Evolutionary conservation across 1,139 yeast species (phyloP).

Genomic region (Diutina mesorugosa): DNA sequence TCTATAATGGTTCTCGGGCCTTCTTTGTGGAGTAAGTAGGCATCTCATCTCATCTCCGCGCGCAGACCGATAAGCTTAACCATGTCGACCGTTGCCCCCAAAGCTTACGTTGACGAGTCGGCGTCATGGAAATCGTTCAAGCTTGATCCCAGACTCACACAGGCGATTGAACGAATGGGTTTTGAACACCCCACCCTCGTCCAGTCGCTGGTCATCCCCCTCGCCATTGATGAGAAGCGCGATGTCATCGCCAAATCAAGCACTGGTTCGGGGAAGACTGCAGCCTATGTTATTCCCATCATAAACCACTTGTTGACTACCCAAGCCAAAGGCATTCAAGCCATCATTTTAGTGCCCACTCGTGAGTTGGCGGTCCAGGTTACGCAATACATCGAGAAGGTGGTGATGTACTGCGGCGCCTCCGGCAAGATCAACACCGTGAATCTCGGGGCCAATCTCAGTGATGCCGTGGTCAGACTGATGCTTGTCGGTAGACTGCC

Average conservation of each 20-base stretch:
- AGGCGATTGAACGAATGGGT: constrained; percentile 75
- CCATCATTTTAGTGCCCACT: constrained; percentile 71
- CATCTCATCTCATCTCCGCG: background rate
- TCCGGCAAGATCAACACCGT: constrained; percentile 36
- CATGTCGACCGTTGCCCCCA: constrained; percentile 1
- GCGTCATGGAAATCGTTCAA: constrained; percentile 59
- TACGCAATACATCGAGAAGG: constrained; percentile 48
- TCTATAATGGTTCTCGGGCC: background rate
- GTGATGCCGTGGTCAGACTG: constrained; percentile 63
- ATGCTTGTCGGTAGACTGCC: constrained; percentile 56
- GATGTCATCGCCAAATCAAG: constrained; percentile 83
- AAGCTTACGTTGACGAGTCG: constrained; percentile 47
- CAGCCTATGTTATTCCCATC: constrained; percentile 72
- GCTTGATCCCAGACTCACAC: constrained; percentile 70
- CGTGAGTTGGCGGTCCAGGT: constrained; percentile 84
- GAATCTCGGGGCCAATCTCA: constrained; percentile 61
- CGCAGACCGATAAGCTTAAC: background rate
- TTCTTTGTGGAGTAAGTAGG: background rate
- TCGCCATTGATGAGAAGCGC: constrained; percentile 76
- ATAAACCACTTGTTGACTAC: constrained; percentile 46
- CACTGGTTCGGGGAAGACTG: constrained; percentile 88
- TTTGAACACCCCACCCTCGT: constrained; percentile 79
- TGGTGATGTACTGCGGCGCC: constrained; percentile 61
- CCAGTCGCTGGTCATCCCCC: constrained; percentile 84
- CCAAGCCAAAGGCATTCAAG: constrained; percentile 23